Evolutionary conservation across 2,329 filamentous ascomycete species (phyloP), one percentile per base, ranked within the genome.

Genomic region (Coniochaeta pulveracea): DNA sequence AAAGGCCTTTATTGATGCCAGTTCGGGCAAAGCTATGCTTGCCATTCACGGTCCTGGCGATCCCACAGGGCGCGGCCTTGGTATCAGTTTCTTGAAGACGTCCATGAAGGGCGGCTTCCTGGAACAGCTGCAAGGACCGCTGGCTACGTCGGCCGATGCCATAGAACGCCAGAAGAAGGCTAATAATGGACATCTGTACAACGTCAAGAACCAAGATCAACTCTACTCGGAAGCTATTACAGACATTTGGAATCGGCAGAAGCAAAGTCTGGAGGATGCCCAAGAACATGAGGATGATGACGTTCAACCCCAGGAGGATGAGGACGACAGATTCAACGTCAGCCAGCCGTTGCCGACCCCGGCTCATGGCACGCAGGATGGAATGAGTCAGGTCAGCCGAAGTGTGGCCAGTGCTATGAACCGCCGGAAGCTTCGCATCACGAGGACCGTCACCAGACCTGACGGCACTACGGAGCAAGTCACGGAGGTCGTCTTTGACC

Each of bases 91-190:
- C 55, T 88, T 98, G 55, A 86, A 91, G 50, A 95, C 88, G 0
- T 93, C 85, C 1, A 98, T 98, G 91, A 98, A 98, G 58, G 91
- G 91, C 40, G 91, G 91, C 0, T 98, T 76, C 39, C 72, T 95
- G 56, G 85, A 88, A 50, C 81, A 86, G 14, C 73, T 93, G 17
- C 72, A 58, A 38, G 75, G 75, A 3, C 73, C 75, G 3, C 57
- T 73, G 24, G 71, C 74, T 6, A 78, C 74, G 3, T 76, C 74
- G 8, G 86, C 85, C 14, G 85, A 94, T 54, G 88, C 85, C 48
- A 84, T 88, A 40, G 82, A 85, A 48, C 82, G 88, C 40, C 85
- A 88, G 52, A 76, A 91, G 42, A 84, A 88, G 50, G 83, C 83
- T 11, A 89, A 91, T 42, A 86, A 86, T 35, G 91, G 91, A 0